A percentile compares a stretch with the other conserved stretches of the same genome.
phyloP scores from a whole-genome alignment of 768 basidiomycete genomes.

The Coprinopsis strossmayeri region DNA sequence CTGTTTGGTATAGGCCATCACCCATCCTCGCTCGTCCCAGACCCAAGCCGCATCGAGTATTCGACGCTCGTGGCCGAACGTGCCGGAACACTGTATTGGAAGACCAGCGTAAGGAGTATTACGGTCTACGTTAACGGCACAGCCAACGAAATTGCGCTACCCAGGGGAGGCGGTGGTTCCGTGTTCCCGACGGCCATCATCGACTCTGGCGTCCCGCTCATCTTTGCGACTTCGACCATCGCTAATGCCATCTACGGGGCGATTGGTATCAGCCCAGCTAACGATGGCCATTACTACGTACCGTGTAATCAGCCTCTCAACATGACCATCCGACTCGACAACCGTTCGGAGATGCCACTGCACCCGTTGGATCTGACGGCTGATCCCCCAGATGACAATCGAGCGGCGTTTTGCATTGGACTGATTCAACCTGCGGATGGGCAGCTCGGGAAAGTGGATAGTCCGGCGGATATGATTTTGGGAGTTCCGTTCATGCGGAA shows the following conservation, averaged over 20 bases:
- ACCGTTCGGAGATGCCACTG: slow-evolving; percentile 47
- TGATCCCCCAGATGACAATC: slow-evolving; percentile 35
- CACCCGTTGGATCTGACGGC: slow-evolving; percentile 73
- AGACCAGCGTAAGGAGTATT: slow-evolving; percentile 47
- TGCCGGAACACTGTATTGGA: slow-evolving; percentile 54
- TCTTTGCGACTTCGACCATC: slow-evolving; percentile 51
- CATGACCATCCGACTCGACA: slow-evolving; percentile 57
- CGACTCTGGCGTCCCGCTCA: slow-evolving; percentile 65
- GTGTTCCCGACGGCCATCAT: slow-evolving; percentile 58
- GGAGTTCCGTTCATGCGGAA: slow-evolving; percentile 76
- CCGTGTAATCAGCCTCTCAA: slow-evolving; percentile 69
- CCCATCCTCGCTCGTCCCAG: slow-evolving; percentile 25
- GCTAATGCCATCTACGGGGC: slow-evolving; percentile 79
- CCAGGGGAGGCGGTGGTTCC: slow-evolving; percentile 30
- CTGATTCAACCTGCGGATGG: slow-evolving; percentile 48
- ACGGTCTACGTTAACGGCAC: slow-evolving; percentile 52
- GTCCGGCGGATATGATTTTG: slow-evolving; percentile 61
- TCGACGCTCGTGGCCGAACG: slow-evolving; percentile 34
- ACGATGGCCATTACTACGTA: slow-evolving; percentile 66
- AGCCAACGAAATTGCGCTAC: slow-evolving; percentile 32
- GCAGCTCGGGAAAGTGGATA: slow-evolving; percentile 24
- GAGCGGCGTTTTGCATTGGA: slow-evolving; percentile 49
- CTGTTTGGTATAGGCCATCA: slow-evolving; percentile 67
- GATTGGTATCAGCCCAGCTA: slow-evolving; percentile 49
- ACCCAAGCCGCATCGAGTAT: slow-evolving; percentile 35